These are phyloP conservation scores for Arthrobotrys iridis DNA, from an alignment of 2,329 filamentous ascomycete species.

Conservation along the genomic window DNA sequence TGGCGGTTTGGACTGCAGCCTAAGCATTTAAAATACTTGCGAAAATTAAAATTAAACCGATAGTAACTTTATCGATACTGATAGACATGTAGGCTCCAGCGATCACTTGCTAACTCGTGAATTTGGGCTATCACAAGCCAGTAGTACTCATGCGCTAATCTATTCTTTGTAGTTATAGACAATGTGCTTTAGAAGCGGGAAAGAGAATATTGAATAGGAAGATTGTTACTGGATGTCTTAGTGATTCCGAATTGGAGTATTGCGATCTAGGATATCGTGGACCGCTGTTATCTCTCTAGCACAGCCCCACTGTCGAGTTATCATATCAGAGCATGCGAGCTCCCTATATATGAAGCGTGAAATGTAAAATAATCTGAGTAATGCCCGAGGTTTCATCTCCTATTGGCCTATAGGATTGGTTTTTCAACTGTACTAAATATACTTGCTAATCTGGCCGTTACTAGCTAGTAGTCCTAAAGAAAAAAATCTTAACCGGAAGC, in stretches of 20 bases:
- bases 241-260: too few relatives aligned
- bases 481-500: constrained; percentile 4
- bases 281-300: background rate
- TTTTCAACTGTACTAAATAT: background rate
- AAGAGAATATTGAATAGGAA: too few relatives aligned
- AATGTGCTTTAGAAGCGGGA: too few relatives aligned
- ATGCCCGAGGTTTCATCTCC: background rate
- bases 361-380: constrained; percentile 5
- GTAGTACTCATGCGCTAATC: too few relatives aligned
- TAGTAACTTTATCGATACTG: background rate
- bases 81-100: too few relatives aligned
- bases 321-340: background rate
- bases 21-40: background rate
- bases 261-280: too few relatives aligned
- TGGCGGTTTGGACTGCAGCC: constrained; percentile 1
- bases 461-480: background rate
- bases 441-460: constrained; percentile 7
- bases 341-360: background rate
- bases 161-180: too few relatives aligned
- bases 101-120: too few relatives aligned
- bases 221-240: too few relatives aligned
- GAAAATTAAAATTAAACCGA: too few relatives aligned
- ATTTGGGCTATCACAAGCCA: too few relatives aligned
- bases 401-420: background rate
- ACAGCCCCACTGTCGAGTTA: background rate